Evolutionary conservation across 352 stramenopile genomes (phyloP), one percentile per base, ranked within the genome.

Genomic region (Phytophthora hybrid): DNA sequence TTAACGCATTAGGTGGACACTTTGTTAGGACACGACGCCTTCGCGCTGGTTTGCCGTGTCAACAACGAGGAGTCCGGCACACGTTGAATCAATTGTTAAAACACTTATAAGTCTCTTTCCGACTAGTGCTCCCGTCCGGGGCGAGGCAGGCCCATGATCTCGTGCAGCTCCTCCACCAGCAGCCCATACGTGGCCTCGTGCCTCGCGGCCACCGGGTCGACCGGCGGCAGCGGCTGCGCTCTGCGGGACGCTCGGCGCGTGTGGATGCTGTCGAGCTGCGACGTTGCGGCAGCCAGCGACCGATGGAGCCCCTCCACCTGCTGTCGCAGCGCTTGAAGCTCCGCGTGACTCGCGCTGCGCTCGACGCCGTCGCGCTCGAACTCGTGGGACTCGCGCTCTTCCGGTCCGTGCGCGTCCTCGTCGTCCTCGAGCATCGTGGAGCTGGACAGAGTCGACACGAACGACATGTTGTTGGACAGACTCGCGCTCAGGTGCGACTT

Each of bases 91-190:
- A 51, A 19, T 51, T 13, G 19, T 54, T 54, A 54, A 29, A 49
- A 73, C 52, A 64, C 2, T 55, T 37, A 68, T 47, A 55, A 10
- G 9, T 60, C 31, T 51, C 21, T 19, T 55, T 41, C 9, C 51
- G 46, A 51, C 29, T 74, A 71, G 46, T 66, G 55, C 47, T 71
- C 66, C 8, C 49, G 56, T 10, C 65, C 11, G 4, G 76, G 66
- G 23, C 56, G 59, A 1, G 85, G 80, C 52, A 93, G 63, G 2
- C 87, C 87, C 85, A 94, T 94, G 69, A 94, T 82, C 57, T 92
- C 87, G 53, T 92, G 87, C 51, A 94, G 73, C 71, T 94, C 87
- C 10, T 81, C 76, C 54, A 94, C 78, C 3, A 94, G 73, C 23
- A 82, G 64, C 16, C 82, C 63, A 60, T 91, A 90, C 4, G 68